Percentiles rank a stretch among this genome's conserved stretches.
phyloP scores from a whole-genome alignment of 768 basidiomycete species.

The Agaricus subrufescens region DNA sequence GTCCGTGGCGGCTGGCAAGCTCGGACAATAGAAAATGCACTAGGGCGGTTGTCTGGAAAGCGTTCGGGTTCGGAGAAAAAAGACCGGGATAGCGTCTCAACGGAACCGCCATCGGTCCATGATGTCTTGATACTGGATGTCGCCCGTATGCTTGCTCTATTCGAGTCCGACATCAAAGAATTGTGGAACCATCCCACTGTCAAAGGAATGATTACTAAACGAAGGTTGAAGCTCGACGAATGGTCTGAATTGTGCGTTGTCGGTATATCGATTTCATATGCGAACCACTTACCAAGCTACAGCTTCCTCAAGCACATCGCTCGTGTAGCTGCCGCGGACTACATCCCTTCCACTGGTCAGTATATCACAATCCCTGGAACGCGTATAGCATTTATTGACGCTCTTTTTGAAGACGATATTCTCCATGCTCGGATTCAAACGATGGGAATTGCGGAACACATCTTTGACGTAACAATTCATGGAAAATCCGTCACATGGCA shows the following conservation, averaged over 20 bases:
- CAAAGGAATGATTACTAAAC: slow-evolving; percentile 57
- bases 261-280: not conserved
- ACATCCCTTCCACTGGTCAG: slow-evolving; percentile 72
- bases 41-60: slow-evolving; percentile 33
- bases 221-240: slow-evolving; percentile 76
- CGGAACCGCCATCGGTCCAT: slow-evolving; percentile 29
- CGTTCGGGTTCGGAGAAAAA: slow-evolving; percentile 24
- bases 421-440: slow-evolving; percentile 88
- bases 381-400: slow-evolving; percentile 24
- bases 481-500: slow-evolving; percentile 75
- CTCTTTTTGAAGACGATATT: slow-evolving; percentile 61
- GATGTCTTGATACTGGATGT: slow-evolving; percentile 61
- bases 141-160: slow-evolving; percentile 51
- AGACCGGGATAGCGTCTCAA: slow-evolving; percentile 27
- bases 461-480: slow-evolving; percentile 77
- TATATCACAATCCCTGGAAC: not conserved
- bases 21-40: slow-evolving; percentile 52
- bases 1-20: slow-evolving; percentile 83
- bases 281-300: slow-evolving; percentile 5
- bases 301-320: slow-evolving; percentile 75
- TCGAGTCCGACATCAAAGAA: slow-evolving; percentile 60
- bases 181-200: slow-evolving; percentile 75
- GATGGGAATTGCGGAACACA: slow-evolving; percentile 83
- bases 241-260: slow-evolving; percentile 81
- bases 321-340: slow-evolving; percentile 64